Evolutionary conservation across 176 grass and related monocot species (phyloP).

Genomic region (Aegilops speltoides): DNA sequence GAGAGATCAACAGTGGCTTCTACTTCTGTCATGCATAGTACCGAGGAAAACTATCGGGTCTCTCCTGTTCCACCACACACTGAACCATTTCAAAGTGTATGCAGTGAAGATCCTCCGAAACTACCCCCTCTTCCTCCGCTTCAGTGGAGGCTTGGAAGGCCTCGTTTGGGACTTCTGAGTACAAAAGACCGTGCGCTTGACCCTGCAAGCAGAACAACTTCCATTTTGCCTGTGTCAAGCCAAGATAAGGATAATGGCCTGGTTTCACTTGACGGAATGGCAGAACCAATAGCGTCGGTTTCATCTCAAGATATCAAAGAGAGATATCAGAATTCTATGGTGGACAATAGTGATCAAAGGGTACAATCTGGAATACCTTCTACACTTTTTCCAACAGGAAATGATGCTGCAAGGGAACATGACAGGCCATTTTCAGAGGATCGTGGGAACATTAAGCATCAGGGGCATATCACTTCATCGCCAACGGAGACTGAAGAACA

Average conservation of each 20-base stretch:
- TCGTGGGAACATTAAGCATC: slow-evolving; percentile 27
- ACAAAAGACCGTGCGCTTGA: slow-evolving; percentile 21
- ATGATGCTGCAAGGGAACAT: slow-evolving; percentile 36
- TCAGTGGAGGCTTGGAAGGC: slow-evolving; percentile 82
- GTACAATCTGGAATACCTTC: slow-evolving; percentile 1
- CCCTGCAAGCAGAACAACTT: slow-evolving; percentile 27
- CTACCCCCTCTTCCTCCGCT: slow-evolving; percentile 90
- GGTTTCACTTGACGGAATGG: slow-evolving; percentile 18
- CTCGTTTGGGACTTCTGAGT: slow-evolving; percentile 32
- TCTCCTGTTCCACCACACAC: slow-evolving; percentile 15
- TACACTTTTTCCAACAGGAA: too few species aligned
- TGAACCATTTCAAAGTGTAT: slow-evolving; percentile 36
- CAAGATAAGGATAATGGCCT: slow-evolving; percentile 4
- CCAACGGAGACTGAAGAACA: slow-evolving; percentile 16
- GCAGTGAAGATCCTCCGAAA: slow-evolving; percentile 49
- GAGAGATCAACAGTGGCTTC: slow-evolving; percentile 19
- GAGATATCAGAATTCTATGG: neutral
- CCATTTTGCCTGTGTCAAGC: slow-evolving; percentile 10
- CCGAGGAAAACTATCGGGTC: neutral
- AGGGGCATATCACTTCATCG: neutral
- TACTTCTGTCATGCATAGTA: slow-evolving; percentile 14
- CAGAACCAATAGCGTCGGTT: slow-evolving; percentile 16
- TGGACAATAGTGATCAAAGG: slow-evolving; percentile 32
- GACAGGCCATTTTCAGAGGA: slow-evolving; percentile 10
- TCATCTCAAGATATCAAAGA: slow-evolving; percentile 6